phyloP scores from a whole-genome alignment of 2,329 filamentous ascomycete species.

The Sarocladium kiliense region DNA sequence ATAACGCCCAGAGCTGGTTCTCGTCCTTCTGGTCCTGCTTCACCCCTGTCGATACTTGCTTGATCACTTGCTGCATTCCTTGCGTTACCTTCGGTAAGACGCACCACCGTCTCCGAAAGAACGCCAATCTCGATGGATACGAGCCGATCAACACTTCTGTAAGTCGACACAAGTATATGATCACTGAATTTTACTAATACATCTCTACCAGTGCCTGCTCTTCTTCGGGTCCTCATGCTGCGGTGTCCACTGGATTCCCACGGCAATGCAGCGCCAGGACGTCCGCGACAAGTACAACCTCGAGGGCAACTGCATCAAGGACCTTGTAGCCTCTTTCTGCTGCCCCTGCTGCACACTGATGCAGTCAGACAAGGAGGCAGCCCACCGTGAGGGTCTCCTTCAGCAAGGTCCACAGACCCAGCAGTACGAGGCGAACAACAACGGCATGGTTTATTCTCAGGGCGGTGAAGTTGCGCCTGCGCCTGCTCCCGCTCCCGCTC shows the following conservation, averaged over 20 bases:
- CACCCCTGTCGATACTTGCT: conserved; percentile 36
- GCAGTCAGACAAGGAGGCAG: conserved; percentile 43
- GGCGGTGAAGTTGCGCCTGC: conserved; percentile 1
- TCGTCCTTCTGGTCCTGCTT: conserved; percentile 39
- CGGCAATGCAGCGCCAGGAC: conserved; percentile 39
- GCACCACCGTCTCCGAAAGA: conserved; percentile 37
- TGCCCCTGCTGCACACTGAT: conserved; percentile 39
- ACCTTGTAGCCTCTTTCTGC: conserved; percentile 38
- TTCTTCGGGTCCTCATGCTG: conserved; percentile 35
- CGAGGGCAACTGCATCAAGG: conserved; percentile 35
- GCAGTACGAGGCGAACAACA: conserved; percentile 5
- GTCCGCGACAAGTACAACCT: conserved; percentile 41
- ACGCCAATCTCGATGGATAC: conserved; percentile 34
- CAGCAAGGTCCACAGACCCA: conserved; percentile 7
- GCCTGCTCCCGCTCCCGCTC: not conserved
- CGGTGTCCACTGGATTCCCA: conserved; percentile 36
- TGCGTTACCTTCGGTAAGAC: conserved; percentile 46
- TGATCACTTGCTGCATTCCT: conserved; percentile 40
- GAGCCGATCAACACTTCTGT: conserved; percentile 43
- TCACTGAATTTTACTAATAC: not conserved
- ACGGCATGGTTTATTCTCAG: conserved; percentile 5
- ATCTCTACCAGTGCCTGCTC: conserved; percentile 32
- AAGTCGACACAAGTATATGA: conserved; percentile 16
- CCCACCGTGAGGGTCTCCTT: conserved; percentile 24
- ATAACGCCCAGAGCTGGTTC: conserved; percentile 31